Percentiles rank a stretch among this genome's conserved stretches.
These are phyloP conservation scores for Gentiana macrophylla DNA, from an alignment of 257 asterid genomes.

Conservation along the genomic window DNA sequence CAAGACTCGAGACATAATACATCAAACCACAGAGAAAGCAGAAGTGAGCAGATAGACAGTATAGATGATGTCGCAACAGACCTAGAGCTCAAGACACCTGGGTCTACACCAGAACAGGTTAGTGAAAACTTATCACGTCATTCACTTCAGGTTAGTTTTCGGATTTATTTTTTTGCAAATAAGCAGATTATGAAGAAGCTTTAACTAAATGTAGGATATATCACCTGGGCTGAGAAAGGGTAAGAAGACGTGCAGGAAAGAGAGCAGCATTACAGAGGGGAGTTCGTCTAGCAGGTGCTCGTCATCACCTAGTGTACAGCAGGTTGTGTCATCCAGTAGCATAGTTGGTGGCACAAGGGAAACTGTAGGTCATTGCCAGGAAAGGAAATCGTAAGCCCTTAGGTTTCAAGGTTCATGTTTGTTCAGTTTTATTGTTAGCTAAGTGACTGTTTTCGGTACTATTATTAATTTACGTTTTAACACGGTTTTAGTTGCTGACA, in stretches of 20 bases:
- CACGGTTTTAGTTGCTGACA: neutral
- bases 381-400: constrained; percentile 9
- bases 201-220: constrained; percentile 45
- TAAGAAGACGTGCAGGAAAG: constrained; percentile 46
- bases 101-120: constrained; percentile 81
- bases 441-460: neutral
- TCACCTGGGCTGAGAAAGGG: constrained; percentile 48
- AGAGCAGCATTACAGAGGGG: constrained; percentile 45
- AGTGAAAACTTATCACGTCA: constrained; percentile 9
- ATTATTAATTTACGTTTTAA: neutral
- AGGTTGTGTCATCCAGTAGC: constrained; percentile 65
- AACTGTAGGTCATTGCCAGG: constrained; percentile 23
- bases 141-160: neutral
- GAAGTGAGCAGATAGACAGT: constrained; percentile 50
- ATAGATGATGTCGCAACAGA: constrained; percentile 77
- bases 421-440: constrained; percentile 1
- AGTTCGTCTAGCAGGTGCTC: constrained; percentile 91
- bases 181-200: constrained; percentile 4
- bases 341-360: constrained; percentile 47
- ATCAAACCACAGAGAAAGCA: constrained; percentile 45
- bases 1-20: constrained; percentile 53
- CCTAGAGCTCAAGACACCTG: constrained; percentile 96
- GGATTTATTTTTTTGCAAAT: neutral
- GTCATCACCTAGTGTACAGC: constrained; percentile 71
- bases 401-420: constrained; percentile 2